phyloP scores from a whole-genome alignment of 2,329 filamentous ascomycete species.

The Fusarium sp. region DNA sequence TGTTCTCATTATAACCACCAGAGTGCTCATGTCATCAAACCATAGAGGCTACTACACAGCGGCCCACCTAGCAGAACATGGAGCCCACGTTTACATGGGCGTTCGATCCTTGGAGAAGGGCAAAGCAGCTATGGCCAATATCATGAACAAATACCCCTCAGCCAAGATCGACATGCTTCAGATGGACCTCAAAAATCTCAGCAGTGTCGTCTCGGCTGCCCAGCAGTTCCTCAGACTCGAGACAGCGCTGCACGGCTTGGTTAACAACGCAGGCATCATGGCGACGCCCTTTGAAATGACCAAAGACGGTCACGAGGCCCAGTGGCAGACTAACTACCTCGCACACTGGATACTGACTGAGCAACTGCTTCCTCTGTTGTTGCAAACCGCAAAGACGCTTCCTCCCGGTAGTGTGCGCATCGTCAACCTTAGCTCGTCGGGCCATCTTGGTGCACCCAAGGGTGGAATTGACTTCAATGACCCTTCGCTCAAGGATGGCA shows the following conservation, averaged over 20 bases:
- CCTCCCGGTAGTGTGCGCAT: conserved; percentile 24
- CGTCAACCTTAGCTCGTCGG: conserved; percentile 32
- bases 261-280: conserved; percentile 40
- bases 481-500: not conserved
- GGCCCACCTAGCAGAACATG: conserved; percentile 25
- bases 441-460: conserved; percentile 27
- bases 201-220: conserved; percentile 21
- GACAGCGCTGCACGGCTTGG: conserved; percentile 13
- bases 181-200: conserved; percentile 25
- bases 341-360: conserved; percentile 33
- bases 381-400: conserved; percentile 10
- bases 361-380: conserved; percentile 29
- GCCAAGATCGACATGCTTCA: conserved; percentile 12
- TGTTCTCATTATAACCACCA: fast-evolving
- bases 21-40: not conserved
- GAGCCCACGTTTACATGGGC: conserved; percentile 33
- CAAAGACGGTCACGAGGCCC: conserved; percentile 21
- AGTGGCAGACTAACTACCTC: conserved; percentile 39
- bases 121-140: not conserved
- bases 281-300: conserved; percentile 23
- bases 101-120: conserved; percentile 19
- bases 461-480: conserved; percentile 25
- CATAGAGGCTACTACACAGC: conserved; percentile 27
- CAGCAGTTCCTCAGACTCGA: conserved; percentile 26
- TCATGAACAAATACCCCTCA: conserved; percentile 7